These are phyloP conservation scores for Leccinum ochraceum DNA, from an alignment of 768 basidiomycete species.

Conservation along the genomic window DNA sequence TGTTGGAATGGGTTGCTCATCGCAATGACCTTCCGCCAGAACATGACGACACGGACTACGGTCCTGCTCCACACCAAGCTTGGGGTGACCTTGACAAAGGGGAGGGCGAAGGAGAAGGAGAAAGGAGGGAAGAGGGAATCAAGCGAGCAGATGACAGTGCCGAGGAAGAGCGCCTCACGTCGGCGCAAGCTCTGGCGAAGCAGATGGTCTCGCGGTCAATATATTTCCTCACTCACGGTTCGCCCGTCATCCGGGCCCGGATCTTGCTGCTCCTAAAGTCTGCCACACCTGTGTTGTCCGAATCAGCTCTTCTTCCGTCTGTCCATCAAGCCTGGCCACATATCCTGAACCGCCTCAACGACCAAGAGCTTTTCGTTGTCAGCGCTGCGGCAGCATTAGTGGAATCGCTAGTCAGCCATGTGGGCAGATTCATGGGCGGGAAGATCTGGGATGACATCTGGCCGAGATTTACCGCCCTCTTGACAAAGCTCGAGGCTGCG, in stretches of 20 bases:
- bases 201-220: slow-evolving; percentile 87
- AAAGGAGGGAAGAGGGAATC: slow-evolving; percentile 16
- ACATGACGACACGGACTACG: slow-evolving; percentile 51
- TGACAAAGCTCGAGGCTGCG: slow-evolving; percentile 58
- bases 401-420: slow-evolving; percentile 65
- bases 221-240: slow-evolving; percentile 89
- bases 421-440: slow-evolving; percentile 83
- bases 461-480: slow-evolving; percentile 73
- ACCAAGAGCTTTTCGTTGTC: slow-evolving; percentile 77
- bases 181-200: slow-evolving; percentile 73
- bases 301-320: slow-evolving; percentile 76
- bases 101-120: slow-evolving; percentile 25
- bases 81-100: slow-evolving; percentile 47
- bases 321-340: slow-evolving; percentile 95
- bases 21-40: slow-evolving; percentile 40
- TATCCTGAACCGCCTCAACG: slow-evolving; percentile 78
- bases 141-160: slow-evolving; percentile 28
- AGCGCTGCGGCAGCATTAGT: slow-evolving; percentile 72
- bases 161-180: slow-evolving; percentile 55
- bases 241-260: slow-evolving; percentile 80
- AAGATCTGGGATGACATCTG: slow-evolving; percentile 92
- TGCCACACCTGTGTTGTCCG: slow-evolving; percentile 70
- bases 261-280: slow-evolving; percentile 75
- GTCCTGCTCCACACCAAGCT: slow-evolving; percentile 56
- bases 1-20: slow-evolving; percentile 67